Percentiles rank a stretch among this genome's conserved stretches.
Conservation (phyloP, 2,329 filamentous ascomycete genomes). For the Periconia sp. region DNA sequence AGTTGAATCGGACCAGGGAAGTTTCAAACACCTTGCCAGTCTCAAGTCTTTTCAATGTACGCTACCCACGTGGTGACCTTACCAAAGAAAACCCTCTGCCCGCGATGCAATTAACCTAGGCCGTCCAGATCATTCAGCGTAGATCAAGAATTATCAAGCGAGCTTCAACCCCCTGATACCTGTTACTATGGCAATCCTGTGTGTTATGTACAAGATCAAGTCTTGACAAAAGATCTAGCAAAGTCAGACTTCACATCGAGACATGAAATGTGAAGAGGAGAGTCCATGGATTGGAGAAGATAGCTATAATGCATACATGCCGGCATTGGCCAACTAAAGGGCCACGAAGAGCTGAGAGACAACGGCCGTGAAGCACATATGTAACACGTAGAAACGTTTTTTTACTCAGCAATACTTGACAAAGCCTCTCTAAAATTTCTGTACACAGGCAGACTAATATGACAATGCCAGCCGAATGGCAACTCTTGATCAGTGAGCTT, state of each 20-base stretch:
- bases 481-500: slow-evolving; percentile 12
- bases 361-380: slow-evolving; percentile 9
- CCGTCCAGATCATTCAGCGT: too few species aligned
- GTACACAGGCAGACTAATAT: slow-evolving; percentile 43
- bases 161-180: too few species aligned
- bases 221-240: neutral
- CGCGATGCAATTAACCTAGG: too few species aligned
- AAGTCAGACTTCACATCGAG: neutral
- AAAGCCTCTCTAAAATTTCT: slow-evolving; percentile 38
- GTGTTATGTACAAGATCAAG: neutral
- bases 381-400: slow-evolving; percentile 4
- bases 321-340: slow-evolving; percentile 3
- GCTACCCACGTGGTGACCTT: too few species aligned
- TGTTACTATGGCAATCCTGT: too few species aligned
- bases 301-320: slow-evolving; percentile 20
- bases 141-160: too few species aligned
- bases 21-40: too few species aligned
- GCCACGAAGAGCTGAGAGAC: neutral
- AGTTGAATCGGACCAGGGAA: too few species aligned
- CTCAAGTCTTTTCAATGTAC: too few species aligned
- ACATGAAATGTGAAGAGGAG: neutral
- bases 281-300: slow-evolving; percentile 24
- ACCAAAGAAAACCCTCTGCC: too few species aligned
- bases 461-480: slow-evolving; percentile 32
- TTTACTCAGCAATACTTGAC: slow-evolving; percentile 18